Evolutionary conservation across 192 early-diverging fungal species (phyloP).

Genomic region (Gigaspora rosea): DNA sequence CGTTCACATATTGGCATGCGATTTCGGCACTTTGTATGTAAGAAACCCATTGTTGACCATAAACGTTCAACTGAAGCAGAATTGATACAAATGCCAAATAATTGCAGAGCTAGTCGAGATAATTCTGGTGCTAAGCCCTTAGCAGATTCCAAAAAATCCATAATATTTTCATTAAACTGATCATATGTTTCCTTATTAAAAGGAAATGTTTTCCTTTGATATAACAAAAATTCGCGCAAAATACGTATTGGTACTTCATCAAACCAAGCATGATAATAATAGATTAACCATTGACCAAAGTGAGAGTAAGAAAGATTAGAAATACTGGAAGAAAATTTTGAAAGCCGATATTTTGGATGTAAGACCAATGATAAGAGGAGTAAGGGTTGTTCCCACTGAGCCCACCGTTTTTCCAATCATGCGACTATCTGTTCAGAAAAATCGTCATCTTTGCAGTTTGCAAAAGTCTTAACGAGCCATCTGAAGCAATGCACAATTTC

Average conservation of each 20-base stretch:
- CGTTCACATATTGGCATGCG: background rate
- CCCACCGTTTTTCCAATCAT: background rate
- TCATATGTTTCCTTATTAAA: background rate
- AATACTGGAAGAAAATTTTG: background rate
- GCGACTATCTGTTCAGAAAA: conserved; percentile 2
- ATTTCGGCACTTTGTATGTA: conserved; percentile 5
- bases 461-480: conserved; percentile 19
- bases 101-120: background rate
- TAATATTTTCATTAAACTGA: background rate
- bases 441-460: background rate
- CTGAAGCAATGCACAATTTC: no score
- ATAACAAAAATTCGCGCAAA: background rate
- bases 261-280: background rate
- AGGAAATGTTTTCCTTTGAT: background rate
- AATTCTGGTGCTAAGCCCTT: background rate
- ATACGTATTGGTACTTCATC: background rate
- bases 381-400: no score
- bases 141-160: background rate
- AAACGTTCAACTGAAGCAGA: background rate
- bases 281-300: background rate
- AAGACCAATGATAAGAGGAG: no score
- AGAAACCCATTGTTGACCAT: conserved; percentile 11
- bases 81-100: no score
- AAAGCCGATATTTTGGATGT: background rate
- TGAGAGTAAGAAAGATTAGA: background rate